phyloP scores from a whole-genome alignment of 768 basidiomycete genomes.

The Leccinum aurantiacum region DNA sequence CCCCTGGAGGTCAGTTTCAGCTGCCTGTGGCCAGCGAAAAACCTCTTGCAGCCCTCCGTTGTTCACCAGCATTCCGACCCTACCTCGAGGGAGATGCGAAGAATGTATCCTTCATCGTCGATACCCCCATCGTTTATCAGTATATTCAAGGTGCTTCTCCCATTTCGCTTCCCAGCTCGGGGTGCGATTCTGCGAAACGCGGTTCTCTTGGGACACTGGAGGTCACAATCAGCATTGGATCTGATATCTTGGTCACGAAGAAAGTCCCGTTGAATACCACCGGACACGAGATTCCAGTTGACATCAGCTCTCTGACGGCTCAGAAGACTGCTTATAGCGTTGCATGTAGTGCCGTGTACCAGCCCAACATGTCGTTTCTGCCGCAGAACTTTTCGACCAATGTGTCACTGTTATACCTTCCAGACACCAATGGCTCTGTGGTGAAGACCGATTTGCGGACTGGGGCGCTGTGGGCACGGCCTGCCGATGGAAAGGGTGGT shows the following conservation, averaged over 20 bases:
- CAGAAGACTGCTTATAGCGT: constrained; percentile 33
- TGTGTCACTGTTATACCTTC: constrained; percentile 42
- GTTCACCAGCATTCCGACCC: constrained; percentile 46
- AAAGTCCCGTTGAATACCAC: constrained; percentile 40
- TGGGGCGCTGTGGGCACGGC: constrained; percentile 43
- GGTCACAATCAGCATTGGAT: constrained; percentile 35
- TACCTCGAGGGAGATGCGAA: constrained; percentile 44
- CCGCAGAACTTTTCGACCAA: constrained; percentile 34
- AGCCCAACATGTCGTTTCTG: constrained; percentile 1
- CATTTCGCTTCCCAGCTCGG: constrained; percentile 23
- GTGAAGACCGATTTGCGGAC: constrained; percentile 51
- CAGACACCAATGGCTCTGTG: constrained; percentile 36
- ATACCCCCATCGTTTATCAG: constrained; percentile 38
- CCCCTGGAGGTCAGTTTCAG: constrained; percentile 47
- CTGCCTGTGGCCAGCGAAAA: constrained; percentile 33
- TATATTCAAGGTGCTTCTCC: constrained; percentile 36
- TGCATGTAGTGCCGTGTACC: constrained; percentile 36
- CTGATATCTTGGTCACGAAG: constrained; percentile 23
- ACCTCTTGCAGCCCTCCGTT: constrained; percentile 47
- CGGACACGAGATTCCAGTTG: constrained; percentile 35
- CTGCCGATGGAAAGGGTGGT: constrained; percentile 22
- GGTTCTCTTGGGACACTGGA: constrained; percentile 12
- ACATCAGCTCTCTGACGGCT: constrained; percentile 31
- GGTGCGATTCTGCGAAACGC: not conserved
- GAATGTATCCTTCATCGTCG: constrained; percentile 34